Base-by-base conservation (phyloP, 345 rosid species). In the Salix arbutifolia region DNA sequence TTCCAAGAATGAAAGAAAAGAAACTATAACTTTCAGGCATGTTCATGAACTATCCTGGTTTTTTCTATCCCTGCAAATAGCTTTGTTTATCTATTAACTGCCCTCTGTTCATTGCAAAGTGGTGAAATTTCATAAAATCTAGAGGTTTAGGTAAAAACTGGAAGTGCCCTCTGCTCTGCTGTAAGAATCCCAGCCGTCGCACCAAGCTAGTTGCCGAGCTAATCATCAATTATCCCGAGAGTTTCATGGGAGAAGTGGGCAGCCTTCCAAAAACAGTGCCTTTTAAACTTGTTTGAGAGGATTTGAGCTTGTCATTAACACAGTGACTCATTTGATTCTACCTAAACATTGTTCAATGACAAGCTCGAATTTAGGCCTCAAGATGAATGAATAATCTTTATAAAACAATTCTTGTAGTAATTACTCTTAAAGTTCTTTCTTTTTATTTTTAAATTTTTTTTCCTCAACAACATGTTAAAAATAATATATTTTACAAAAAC, bases 401-500 rank as follows among this genome's bases (percentile, higher is more conserved):
- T 2, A 40, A 11, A 11, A 11, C 3, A 40, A 0, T 40, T 40
- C 0, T 0, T 35, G 37, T 35, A 35, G 37, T 0, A 35, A 35
- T 35, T 35, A 35, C 5, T 35, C 7, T 35, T 35, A 35, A 35
- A 35, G 37, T 2, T 42, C 1, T 42, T 42, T 42, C 3, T 11
- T 11, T 42, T 11, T 42, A 0, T 40, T 40, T 40, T 40, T 10
- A 40, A 40, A 10, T 0, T 10, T 11, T 10, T 42, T 42, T 11
- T 2, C 13, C 0, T 10, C 3, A 42, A 0, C 3, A 40, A 0
- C 14, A 0, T 0, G 13, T 2, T 42, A 10, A 11, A 42, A 42
- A 40, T 0, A 0, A 40, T 40, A 42, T 35, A 35, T 35, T 35
- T 35, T 35, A 33, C 35, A 35, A 35, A 35, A 35, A 35, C 6